These are phyloP conservation scores for Colletotrichum karsti DNA, from an alignment of 2,329 filamentous ascomycete species.

Conservation along the genomic window DNA sequence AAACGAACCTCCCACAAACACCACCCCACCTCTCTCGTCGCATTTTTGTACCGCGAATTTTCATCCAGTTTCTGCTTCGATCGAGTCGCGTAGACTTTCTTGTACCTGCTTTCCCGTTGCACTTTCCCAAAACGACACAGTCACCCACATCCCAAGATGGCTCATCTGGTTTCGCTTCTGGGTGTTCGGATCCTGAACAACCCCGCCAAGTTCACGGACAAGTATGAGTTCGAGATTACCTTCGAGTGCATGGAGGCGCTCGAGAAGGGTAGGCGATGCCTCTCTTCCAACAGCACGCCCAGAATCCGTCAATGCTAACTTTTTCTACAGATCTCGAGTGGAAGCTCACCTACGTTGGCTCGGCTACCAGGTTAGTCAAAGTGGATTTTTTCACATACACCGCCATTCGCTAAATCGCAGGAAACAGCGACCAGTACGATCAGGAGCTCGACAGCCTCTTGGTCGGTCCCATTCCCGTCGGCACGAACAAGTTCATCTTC, in stretches of 20 bases:
- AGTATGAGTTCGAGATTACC: conserved; percentile 98
- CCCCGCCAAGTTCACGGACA: conserved; percentile 89
- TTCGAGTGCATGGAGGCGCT: conserved; percentile 97
- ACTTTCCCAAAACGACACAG: neutral
- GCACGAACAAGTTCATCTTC: conserved; percentile 98
- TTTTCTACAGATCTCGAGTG: conserved; percentile 84
- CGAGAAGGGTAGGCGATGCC: conserved; percentile 75
- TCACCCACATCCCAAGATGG: conserved; percentile 66
- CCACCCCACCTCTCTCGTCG: neutral
- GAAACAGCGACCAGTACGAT: conserved; percentile 88
- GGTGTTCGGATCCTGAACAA: conserved; percentile 98
- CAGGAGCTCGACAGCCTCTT: conserved; percentile 97
- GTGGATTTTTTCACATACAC: conserved; percentile 32
- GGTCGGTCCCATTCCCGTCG: conserved; percentile 95
- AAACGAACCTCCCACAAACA: conserved; percentile 9
- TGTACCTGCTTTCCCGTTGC: neutral
- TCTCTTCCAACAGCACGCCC: neutral
- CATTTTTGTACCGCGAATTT: neutral
- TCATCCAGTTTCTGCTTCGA: neutral
- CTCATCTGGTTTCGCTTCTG: conserved; percentile 93
- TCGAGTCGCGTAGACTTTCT: conserved; percentile 1
- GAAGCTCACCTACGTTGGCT: conserved; percentile 99
- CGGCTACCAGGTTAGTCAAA: conserved; percentile 86
- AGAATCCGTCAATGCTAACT: neutral
- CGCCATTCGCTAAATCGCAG: conserved; percentile 18